Evolutionary conservation across 2,329 filamentous ascomycete genomes (phyloP).

Genomic region (Diaporthe citriasiana): DNA sequence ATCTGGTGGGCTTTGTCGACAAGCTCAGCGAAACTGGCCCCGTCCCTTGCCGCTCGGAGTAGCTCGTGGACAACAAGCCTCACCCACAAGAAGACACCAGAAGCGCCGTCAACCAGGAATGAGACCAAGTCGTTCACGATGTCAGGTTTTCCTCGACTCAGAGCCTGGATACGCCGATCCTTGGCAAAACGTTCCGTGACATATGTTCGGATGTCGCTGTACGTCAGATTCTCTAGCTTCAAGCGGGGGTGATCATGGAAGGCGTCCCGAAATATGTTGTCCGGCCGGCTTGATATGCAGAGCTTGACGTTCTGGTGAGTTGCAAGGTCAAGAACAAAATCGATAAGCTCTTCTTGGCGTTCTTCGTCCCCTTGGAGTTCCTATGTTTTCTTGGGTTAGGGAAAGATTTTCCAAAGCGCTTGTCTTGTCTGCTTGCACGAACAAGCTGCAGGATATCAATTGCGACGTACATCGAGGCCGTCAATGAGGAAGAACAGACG

Average conservation of each 20-base stretch:
- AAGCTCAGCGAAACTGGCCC: background rate
- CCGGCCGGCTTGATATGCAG: background rate
- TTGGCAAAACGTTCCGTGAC: constrained; percentile 1
- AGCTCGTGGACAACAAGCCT: constrained; percentile 9
- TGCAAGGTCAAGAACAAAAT: background rate
- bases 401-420: no score
- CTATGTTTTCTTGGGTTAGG: background rate
- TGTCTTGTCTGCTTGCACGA: no score
- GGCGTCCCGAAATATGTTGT: constrained; percentile 1
- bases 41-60: background rate
- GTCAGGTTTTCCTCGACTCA: background rate
- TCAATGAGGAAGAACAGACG: background rate
- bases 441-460: no score
- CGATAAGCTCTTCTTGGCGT: background rate
- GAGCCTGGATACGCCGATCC: background rate
- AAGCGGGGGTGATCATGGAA: background rate
- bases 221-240: background rate
- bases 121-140: background rate
- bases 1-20: background rate
- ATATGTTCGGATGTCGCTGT: background rate
- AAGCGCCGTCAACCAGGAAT: background rate
- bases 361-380: background rate
- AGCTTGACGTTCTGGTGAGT: background rate
- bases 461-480: background rate
- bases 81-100: constrained; percentile 4